Evolutionary conservation across 2,329 filamentous ascomycete genomes (phyloP), one percentile per base, ranked within the genome.

Genomic region (Penicillium aurantiogriseum): DNA sequence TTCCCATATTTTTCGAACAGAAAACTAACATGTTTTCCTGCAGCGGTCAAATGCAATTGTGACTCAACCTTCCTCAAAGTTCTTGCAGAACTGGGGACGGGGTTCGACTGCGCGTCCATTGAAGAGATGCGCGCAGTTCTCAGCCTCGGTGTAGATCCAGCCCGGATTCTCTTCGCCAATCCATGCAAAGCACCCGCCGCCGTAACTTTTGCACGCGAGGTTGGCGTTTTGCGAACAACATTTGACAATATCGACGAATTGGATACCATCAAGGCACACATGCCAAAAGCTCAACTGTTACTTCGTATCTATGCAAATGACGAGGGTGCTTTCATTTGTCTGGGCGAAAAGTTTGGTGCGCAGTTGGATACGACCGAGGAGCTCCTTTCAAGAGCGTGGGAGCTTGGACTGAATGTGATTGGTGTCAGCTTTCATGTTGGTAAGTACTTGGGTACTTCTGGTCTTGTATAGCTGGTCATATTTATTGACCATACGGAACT

Each of bases 381-480:
- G 8, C 48, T 72, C 5, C 54, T 71, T 2, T 9, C 43, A 10
- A 54, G 63, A 19, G 68, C 69, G 13, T 56, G 49, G 59, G 59
- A 67, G 13, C 53, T 71, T 8, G 59, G 49, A 8, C 40, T 71
- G 35, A 54, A 64, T 21, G 53, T 72, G 7, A 52, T 64, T 9
- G 69, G 69, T 0, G 61, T 72, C n/a, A 68, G 67, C 33, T 72
- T 72, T 25, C 69, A 71, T 56, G 62, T 72, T 31, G 69, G 69
- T 65, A 55, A 23, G 48, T 45, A n/a, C 21, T n/a, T 8, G 15
- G 9, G 9, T n/a, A 25, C 15, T n/a, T 48, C 10, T 21, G 9
- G 4, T 8, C 15, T 13, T n/a, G 7, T 13, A 19, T 54, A 15
- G 5, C n/a, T 29, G 17, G 6, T 25, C 17, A 27, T 5, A 21